Base-by-base conservation (phyloP, 1,284 basidiomycete species). In the Athelia sp. region DNA sequence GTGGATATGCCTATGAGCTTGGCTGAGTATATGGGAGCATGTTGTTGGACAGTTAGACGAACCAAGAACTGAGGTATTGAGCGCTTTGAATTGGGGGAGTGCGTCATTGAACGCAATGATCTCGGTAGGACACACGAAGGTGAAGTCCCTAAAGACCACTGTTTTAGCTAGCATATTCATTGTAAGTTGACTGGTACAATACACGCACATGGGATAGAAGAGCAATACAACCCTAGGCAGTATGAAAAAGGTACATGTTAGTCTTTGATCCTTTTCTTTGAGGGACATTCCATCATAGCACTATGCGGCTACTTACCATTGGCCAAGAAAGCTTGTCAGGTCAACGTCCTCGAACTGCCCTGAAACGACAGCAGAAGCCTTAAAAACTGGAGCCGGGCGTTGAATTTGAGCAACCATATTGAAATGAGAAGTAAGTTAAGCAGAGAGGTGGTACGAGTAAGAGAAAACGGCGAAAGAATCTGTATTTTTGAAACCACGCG, bases 71-170 rank as follows among this genome's bases (percentile, higher is more conserved):
- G 75, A 74, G 42, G 89, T 84, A 67, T 84, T 81, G 58, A 93
- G 72, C 51, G 76, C 77, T 49, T 80, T 73, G 75, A 95, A 93
- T 57, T 79, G 73, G 43, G 79, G 64, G 44, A 94, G 79, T 4
- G 89, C 85, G 56, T 90, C 86, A 67, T 94, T 93, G 79, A 93
- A 95, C 1, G 92, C 92, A 43, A 94, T 81, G 63, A 95, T 93
- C 70, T 95, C 92, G 54, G 92, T 93, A 31, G 92, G 92, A 74
- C 92, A 93, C 59, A 94, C 91, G 61, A 93, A 90, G 45, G 86
- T 90, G 66, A 86, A 85, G 62, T 88, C 84, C 72, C 83, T 85
- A 55, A 42, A 44, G 48, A 47, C 26, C 32, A 19, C 18, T 1
- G 36, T 32, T 36, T 47, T 21, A 38, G 44, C 35, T 34, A 48